Percentiles rank a stretch among this genome's conserved stretches.
phyloP scores from a whole-genome alignment of 2,329 filamentous ascomycete genomes.

The Trichoderma citrinoviride region DNA sequence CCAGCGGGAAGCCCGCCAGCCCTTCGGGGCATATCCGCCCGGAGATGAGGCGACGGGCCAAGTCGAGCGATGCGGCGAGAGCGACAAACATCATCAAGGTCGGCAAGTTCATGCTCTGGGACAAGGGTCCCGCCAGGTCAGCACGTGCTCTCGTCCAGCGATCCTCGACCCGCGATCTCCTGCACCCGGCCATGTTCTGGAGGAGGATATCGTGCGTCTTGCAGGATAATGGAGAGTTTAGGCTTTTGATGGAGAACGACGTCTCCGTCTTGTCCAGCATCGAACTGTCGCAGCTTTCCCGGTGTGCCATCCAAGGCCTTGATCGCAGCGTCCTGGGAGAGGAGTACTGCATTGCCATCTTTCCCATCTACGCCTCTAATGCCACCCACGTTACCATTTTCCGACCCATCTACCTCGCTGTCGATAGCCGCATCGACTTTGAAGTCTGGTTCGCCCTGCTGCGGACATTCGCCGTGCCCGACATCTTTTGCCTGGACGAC shows the following conservation, averaged over 20 bases:
- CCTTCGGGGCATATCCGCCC: slow-evolving; percentile 39
- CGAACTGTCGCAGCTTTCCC: slow-evolving; percentile 82
- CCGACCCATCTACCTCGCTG: slow-evolving; percentile 82
- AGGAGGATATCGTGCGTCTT: slow-evolving; percentile 86
- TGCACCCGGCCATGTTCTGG: slow-evolving; percentile 65
- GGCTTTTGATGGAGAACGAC: slow-evolving; percentile 83
- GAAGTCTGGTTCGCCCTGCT: slow-evolving; percentile 96
- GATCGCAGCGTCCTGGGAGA: slow-evolving; percentile 88
- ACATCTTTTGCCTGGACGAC: slow-evolving; percentile 70
- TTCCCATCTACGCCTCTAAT: slow-evolving; percentile 82
- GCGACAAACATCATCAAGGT: slow-evolving; percentile 83
- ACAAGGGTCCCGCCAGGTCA: slow-evolving; percentile 63
- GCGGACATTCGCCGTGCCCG: slow-evolving; percentile 86
- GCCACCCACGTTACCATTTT: slow-evolving; percentile 72
- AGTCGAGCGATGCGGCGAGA: slow-evolving; percentile 35
- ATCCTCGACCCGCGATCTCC: slow-evolving; percentile 56
- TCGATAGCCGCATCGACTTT: slow-evolving; percentile 86
- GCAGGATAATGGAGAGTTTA: slow-evolving; percentile 92
- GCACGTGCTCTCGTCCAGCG: slow-evolving; percentile 56
- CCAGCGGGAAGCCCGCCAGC: slow-evolving; percentile 41
- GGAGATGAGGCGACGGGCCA: slow-evolving; percentile 44
- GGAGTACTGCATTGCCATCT: slow-evolving; percentile 92
- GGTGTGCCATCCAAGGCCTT: slow-evolving; percentile 85
- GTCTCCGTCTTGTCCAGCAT: slow-evolving; percentile 76
- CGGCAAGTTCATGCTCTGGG: slow-evolving; percentile 87